These are phyloP conservation scores for Byssochlamys sp. DNA, from an alignment of 2,329 filamentous ascomycete genomes.

Conservation along the genomic window DNA sequence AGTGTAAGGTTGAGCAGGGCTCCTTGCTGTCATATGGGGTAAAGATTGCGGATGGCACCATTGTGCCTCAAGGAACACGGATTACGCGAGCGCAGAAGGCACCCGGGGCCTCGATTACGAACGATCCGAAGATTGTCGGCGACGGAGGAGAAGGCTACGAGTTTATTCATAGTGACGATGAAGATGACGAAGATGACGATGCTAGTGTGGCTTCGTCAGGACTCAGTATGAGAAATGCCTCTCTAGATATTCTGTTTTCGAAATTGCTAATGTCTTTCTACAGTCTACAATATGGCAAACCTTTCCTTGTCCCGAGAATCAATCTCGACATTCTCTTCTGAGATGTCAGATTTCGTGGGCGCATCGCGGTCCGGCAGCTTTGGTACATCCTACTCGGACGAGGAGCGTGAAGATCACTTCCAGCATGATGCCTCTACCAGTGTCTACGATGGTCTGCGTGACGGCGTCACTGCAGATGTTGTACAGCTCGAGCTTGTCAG, in stretches of 20 bases:
- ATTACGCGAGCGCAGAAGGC: constrained; percentile 39
- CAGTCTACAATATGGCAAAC: constrained; percentile 44
- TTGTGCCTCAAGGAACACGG: constrained; percentile 29
- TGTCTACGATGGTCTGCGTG: constrained; percentile 73
- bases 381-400: constrained; percentile 60
- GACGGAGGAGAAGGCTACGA: constrained; percentile 52
- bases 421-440: constrained; percentile 78
- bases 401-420: constrained; percentile 56
- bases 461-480: constrained; percentile 64
- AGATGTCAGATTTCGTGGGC: constrained; percentile 32
- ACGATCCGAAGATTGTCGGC: constrained; percentile 49
- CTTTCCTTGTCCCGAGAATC: constrained; percentile 42
- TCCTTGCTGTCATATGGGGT: constrained; percentile 73
- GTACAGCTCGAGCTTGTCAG: constrained; percentile 91
- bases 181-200: constrained; percentile 56
- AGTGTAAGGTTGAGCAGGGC: constrained; percentile 59
- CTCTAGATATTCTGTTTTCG: not conserved
- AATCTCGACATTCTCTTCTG: constrained; percentile 56
- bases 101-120: constrained; percentile 31
- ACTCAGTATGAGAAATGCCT: constrained; percentile 19
- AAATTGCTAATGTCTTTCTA: constrained; percentile 7
- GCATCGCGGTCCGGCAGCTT: constrained; percentile 61
- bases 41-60: constrained; percentile 54
- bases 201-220: constrained; percentile 48
- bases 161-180: constrained; percentile 57